These are phyloP conservation scores for Botrytis sinoallii DNA, from an alignment of 2,329 filamentous ascomycete species.

Conservation along the genomic window DNA sequence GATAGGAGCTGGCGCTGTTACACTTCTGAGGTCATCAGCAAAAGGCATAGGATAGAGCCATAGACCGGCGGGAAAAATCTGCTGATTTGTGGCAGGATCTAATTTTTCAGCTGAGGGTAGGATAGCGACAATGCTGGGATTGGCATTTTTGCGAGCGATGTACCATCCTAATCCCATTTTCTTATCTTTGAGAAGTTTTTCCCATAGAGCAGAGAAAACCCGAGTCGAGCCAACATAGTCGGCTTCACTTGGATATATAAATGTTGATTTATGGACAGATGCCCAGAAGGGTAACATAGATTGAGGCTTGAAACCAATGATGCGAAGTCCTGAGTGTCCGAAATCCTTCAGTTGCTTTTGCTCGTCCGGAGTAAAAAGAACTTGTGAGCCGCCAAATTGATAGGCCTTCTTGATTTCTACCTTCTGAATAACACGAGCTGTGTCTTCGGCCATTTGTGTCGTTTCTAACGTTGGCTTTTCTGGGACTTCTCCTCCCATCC, in stretches of 20 bases:
- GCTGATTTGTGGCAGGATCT: constrained; percentile 62
- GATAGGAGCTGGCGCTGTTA: constrained; percentile 55
- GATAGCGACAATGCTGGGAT: constrained; percentile 76
- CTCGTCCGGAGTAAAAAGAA: constrained; percentile 83
- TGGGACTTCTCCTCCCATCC: constrained; percentile 78
- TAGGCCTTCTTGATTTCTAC: constrained; percentile 85
- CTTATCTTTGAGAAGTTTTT: constrained; percentile 74
- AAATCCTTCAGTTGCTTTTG: constrained; percentile 75
- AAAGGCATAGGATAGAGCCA: constrained; percentile 89
- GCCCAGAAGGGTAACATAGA: constrained; percentile 77
- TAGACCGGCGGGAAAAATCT: constrained; percentile 74
- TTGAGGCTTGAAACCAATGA: constrained; percentile 90
- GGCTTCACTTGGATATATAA: constrained; percentile 91
- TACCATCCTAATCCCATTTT: constrained; percentile 91
- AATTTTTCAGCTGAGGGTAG: constrained; percentile 68
- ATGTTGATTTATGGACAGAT: constrained; percentile 79
- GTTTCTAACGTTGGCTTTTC: constrained; percentile 77
- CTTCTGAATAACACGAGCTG: constrained; percentile 72
- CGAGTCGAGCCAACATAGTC: constrained; percentile 87
- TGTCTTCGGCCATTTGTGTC: constrained; percentile 73
- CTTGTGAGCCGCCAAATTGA: constrained; percentile 89
- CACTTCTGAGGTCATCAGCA: constrained; percentile 79
- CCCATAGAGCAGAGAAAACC: constrained; percentile 86
- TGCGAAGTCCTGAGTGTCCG: constrained; percentile 76
- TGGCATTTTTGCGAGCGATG: constrained; percentile 75